phyloP scores from a whole-genome alignment of 2,329 filamentous ascomycete genomes.

The Xylaria sp. region DNA sequence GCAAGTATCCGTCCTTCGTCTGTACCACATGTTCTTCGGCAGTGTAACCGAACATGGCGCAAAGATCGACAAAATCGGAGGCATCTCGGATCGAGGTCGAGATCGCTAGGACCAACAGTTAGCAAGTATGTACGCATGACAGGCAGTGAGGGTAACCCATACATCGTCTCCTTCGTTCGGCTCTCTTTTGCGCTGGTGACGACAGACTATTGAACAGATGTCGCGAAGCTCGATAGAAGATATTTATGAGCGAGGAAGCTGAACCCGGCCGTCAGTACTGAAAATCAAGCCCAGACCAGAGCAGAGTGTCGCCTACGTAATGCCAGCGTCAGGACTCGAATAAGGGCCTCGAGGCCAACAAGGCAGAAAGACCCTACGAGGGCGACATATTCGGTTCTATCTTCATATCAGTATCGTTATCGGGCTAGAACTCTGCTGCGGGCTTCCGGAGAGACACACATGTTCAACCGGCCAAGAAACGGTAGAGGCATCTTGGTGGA shows the following conservation, averaged over 20 bases:
- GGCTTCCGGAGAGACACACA: conserved; percentile 35
- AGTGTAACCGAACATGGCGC: conserved; percentile 85
- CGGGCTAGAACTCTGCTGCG: conserved; percentile 2
- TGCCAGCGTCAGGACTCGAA: conserved; percentile 84
- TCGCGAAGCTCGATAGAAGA: conserved; percentile 83
- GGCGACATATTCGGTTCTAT: conserved; percentile 82
- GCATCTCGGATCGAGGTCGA: conserved; percentile 82
- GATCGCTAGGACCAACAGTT: conserved; percentile 62
- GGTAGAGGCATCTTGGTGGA: conserved; percentile 41
- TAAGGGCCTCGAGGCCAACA: conserved; percentile 78
- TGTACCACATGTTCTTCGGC: conserved; percentile 96
- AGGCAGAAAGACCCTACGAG: conserved; percentile 82
- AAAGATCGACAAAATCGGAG: conserved; percentile 92
- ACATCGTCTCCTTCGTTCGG: conserved; percentile 69
- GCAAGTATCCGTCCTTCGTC: conserved; percentile 89
- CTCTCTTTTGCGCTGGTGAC: conserved; percentile 68
- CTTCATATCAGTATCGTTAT: conserved; percentile 15
- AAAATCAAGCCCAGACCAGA: conserved; percentile 6
- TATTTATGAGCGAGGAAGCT: conserved; percentile 78
- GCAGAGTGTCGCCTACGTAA: conserved; percentile 64
- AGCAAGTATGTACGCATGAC: conserved; percentile 57
- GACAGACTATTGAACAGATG: conserved; percentile 79
- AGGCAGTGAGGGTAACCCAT: conserved; percentile 33
- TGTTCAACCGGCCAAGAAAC: conserved; percentile 45
- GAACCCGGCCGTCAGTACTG: conserved; percentile 25